Evolutionary conservation across 352 stramenopile genomes (phyloP), one percentile per base, ranked within the genome.

Genomic region (Phytophthora boehmeriae): DNA sequence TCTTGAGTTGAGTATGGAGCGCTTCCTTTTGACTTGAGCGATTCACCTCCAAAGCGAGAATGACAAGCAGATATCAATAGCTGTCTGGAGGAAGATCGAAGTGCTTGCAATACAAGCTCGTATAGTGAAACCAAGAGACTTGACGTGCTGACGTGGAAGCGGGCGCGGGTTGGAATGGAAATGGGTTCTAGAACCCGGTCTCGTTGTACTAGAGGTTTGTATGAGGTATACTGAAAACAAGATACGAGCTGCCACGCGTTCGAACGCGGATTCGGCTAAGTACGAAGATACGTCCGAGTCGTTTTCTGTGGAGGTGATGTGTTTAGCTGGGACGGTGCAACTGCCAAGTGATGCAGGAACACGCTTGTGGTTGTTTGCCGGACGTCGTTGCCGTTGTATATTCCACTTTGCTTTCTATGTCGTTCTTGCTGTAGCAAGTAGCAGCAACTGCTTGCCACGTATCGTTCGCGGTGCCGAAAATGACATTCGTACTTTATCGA

Each of bases 11-110:
- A 30, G 25, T 30, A 30, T 30, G 38, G 38, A 22, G 38, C 51
- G 22, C 63, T 57, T 42, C 41, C 47, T n/a, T n/a, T n/a, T n/a
- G n/a, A 53, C 36, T 70, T 57, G 35, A 43, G 54, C 49, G 48
- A 38, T 51, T 35, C 27, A 36, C 36, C 16, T 57, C 65, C 63
- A 87, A 89, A 83, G 71, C 62, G 73, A 84, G 71, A 87, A 89
- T 89, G 79, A 82, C 52, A 25, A 22, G 49, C 23, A 22, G 16
- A 16, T 34, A 6, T 5, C 56, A 49, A 59, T 46, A 35, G 47
- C 63, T 47, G 64, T 59, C 50, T 63, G 67, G 35, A 45, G 47
- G 62, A 67, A 70, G 54, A 65, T 63, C 55, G 20, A 39, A 39
- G 22, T n/a, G 11, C 41, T 44, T 39, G 19, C 5, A 73, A 78